Base-by-base conservation (phyloP, 805 yeast genomes). In the Starmerella khaoyaiensis region DNA sequence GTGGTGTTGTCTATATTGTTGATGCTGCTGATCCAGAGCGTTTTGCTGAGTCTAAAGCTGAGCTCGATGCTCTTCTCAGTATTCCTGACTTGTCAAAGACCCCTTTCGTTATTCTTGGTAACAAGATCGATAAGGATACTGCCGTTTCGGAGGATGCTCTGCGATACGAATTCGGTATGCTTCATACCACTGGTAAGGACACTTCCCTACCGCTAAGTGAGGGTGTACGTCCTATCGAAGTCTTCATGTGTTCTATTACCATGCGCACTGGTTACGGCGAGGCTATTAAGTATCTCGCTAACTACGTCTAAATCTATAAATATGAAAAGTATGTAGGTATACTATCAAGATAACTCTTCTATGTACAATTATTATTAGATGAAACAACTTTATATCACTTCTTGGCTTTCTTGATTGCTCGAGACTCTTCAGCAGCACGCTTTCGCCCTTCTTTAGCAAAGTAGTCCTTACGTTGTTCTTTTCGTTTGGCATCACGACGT, bases 251-350 rank as follows among this genome's bases (percentile, higher is more conserved):
- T 63, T 83, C 95, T 20, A 94, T 90, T 48, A 95, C 86, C 39
- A 80, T 86, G 94, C 82, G 97, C 72, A 86, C 82, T 62, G 99
- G 98, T 54, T 90, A 90, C 62, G 93, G 94, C 44, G 97, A 90
- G 54, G 98, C 94, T 46, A 84, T 90, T 73, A 80, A 83, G 71
- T 90, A 96, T 97, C 74, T 90, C 57, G 83, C 95, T 45, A 94
- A 90, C 66, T 87, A 80, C 64, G 87, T 87, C 53, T 87, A 71
- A 34, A 21, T 10, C 15, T 33, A 16, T 24, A 31, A 9, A 10
- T 9, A 12, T 18, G 15, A 11, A 14, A 28, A 12, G 5, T 20
- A 14, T 14, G 18, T 18, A 11, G 14, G 14, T 11, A n/a, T n/a
- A 23, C 26, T 23, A 23, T 11, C 26, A 11, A n/a, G 26, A n/a